Evolutionary conservation across 2,329 filamentous ascomycete species (phyloP), one percentile per base, ranked within the genome.

Genomic region (Monosporascus sp.): DNA sequence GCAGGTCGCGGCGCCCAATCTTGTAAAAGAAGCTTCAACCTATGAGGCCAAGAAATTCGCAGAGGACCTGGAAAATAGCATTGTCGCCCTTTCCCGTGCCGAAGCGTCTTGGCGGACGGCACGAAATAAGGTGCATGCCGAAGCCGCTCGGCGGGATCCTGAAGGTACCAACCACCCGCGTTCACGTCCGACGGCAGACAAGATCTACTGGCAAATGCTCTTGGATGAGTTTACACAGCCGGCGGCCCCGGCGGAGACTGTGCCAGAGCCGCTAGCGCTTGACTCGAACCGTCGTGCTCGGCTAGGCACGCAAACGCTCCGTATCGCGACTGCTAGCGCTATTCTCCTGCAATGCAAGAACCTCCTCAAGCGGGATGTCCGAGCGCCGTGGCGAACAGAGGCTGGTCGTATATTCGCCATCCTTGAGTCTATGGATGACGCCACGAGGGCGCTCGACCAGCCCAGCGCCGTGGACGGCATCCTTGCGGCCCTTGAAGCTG

Each of bases 311-410:
- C 75, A 83, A 53, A 76, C 83, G 1, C 71, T 86, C 46, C 80
- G 83, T 45, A 85, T 93, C 60, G 81, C 89, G 22, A 88, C 87
- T 1, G 81, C 87, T 3, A 88, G 87, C 1, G 86, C 88, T 0
- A 86, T 93, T 47, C 74, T 92, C 27, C 73, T 93, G 15, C 90
- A 90, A 49, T 87, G 86, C 68, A 94, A 94, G 74, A 93, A 91
- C 60, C 75, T 93, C 7, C 79, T 94, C 35, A 92, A 91, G 70
- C 83, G 89, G 17, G 89, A 93, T 63, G 87, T 90, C 3, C 83
- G 89, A 45, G 81, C 81, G 14, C 83, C 87, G 20, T 94, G 89
- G 89, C 89, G 86, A 68, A 81, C 77, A 24, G 87, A 92, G 69
- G 87, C 88, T 0, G 74, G 76, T 3, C 83, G 88, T n/a, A 82